Conservation (phyloP, 805 yeast genomes). For the Candida krabiensis region DNA sequence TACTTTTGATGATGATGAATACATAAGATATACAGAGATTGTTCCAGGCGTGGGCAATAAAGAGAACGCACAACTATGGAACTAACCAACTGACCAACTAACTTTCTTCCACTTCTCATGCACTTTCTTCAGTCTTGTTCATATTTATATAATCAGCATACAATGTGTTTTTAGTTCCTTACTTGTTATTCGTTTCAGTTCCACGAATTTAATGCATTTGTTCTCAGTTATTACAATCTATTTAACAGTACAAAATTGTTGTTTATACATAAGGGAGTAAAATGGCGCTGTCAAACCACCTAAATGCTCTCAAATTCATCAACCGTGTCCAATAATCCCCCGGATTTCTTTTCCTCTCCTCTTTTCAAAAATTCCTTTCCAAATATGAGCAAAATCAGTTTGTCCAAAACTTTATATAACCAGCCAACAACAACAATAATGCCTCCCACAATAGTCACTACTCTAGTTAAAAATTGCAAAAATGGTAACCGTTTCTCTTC, state of each 20-base stretch:
- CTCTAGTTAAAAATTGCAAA: slow-evolving; percentile 69
- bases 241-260: too few relatives aligned
- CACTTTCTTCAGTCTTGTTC: neutral
- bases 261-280: too few relatives aligned
- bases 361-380: slow-evolving; percentile 57
- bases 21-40: slow-evolving; percentile 39
- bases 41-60: slow-evolving; percentile 22
- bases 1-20: slow-evolving; percentile 92
- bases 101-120: neutral
- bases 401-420: slow-evolving; percentile 58
- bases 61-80: slow-evolving; percentile 17
- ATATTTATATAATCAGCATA: neutral
- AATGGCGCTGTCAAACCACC: neutral
- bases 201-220: neutral
- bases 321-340: slow-evolving; percentile 29
- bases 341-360: slow-evolving; percentile 45
- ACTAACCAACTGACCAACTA: too few relatives aligned
- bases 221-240: neutral
- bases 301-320: slow-evolving; percentile 29
- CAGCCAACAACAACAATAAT: slow-evolving; percentile 68
- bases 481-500: slow-evolving; percentile 76
- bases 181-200: neutral
- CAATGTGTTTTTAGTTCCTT: neutral
- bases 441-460: slow-evolving; percentile 85
- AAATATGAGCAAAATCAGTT: slow-evolving; percentile 45